Evolutionary conservation across 371 early-diverging fungal genomes (phyloP), one percentile per base, ranked within the genome.

Genomic region (Neoconidiobolus thromboides): DNA sequence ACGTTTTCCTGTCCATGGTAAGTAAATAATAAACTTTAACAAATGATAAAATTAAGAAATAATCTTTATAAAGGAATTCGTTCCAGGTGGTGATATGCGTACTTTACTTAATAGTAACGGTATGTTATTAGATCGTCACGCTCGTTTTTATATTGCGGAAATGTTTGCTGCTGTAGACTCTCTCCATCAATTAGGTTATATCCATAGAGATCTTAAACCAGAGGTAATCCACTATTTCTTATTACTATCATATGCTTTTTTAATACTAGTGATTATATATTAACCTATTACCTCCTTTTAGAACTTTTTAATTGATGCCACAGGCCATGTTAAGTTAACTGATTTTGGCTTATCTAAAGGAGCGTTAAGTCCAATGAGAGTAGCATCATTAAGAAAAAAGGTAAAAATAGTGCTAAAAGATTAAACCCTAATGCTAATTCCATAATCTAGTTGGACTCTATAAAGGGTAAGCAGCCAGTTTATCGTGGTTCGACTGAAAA

Each of bases 271-370:
- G 12, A 40, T 41, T 41, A 14, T 50, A 39, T 38, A 39, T 58
- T 53, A 26, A 36, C 15, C 4, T 15, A 3, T 48, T 15, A 44
- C 39, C 37, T n/a, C 9, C 15, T 47, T 43, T 37, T 57, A 82
- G 60, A 81, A 79, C 55, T 76, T 82, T 42, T 61, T 82, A 54
- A 71, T 82, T 49, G 83, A 81, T 67, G 67, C 66, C 1, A 72
- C 75, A 14, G 87, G 87, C 2, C 90, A 89, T 69, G 75, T 90
- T 62, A 83, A 80, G 52, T 68, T 92, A 50, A 77, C 81, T 1
- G 96, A 96, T 69, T 96, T 96, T 76, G 95, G 96, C 0, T 76
- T 93, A 51, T 82, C 86, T 26, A 85, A 87, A 46, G 90, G 89
- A 10, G 68, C 70, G 15, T 64, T 87, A 50, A 81, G 82, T 57